Conservation (phyloP, 441 rosid genomes). For the Euphorbia neoarborescens region DNA sequence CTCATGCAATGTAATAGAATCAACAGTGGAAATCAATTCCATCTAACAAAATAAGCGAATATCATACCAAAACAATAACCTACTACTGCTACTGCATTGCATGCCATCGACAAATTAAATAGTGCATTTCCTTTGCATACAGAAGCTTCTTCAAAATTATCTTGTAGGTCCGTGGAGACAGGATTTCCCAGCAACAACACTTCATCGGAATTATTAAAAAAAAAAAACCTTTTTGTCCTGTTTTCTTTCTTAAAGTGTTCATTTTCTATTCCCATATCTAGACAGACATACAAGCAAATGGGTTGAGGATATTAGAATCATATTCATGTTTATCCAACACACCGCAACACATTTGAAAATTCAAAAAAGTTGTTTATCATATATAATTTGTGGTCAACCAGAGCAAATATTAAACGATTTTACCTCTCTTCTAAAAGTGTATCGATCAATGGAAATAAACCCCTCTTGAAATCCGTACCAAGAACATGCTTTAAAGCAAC, state of each 20-base stretch:
- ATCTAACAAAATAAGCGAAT: not conserved
- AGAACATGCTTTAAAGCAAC: constrained; percentile 95
- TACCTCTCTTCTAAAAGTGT: constrained; percentile 91
- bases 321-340: not conserved
- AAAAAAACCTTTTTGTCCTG: not conserved
- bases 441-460: constrained; percentile 92
- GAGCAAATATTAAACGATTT: constrained; percentile 9
- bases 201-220: too few relatives aligned
- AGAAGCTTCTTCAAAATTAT: not conserved
- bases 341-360: not conserved
- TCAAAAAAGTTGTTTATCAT: constrained; percentile 6
- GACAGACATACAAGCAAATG: not conserved
- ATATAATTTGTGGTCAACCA: constrained; percentile 7
- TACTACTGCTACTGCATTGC: not conserved
- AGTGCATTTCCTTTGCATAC: not conserved
- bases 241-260: not conserved
- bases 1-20: not conserved
- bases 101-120: not conserved
- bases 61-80: constrained; percentile 4
- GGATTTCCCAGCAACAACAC: not conserved
- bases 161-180: not conserved
- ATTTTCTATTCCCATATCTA: not conserved
- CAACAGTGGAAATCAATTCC: not conserved
- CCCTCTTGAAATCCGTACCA: constrained; percentile 97
- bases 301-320: not conserved